phyloP scores from a whole-genome alignment of 2,329 filamentous ascomycete genomes.

The Aspergillus awamori region DNA sequence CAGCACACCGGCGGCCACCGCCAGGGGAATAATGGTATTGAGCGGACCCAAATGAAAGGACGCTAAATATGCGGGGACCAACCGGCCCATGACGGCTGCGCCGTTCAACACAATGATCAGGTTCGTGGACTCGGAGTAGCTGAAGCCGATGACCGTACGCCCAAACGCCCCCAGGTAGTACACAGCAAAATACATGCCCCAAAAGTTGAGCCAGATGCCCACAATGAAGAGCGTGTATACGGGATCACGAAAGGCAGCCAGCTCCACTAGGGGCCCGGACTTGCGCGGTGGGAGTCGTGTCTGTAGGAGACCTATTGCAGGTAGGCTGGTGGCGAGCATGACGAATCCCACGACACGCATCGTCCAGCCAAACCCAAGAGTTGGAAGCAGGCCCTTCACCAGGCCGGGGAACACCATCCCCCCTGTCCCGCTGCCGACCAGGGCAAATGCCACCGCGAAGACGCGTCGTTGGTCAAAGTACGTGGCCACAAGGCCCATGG shows the following conservation, averaged over 20 bases:
- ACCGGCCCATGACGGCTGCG: neutral
- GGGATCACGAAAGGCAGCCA: slow-evolving; percentile 16
- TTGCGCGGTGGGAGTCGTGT: slow-evolving; percentile 14
- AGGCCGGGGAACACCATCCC: slow-evolving; percentile 7
- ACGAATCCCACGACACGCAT: slow-evolving; percentile 46
- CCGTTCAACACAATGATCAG: slow-evolving; percentile 3
- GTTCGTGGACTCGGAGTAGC: slow-evolving; percentile 3
- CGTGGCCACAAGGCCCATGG: slow-evolving; percentile 15
- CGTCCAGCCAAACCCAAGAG: slow-evolving; percentile 31
- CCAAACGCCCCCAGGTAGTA: slow-evolving; percentile 1
- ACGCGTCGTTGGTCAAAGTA: slow-evolving; percentile 17
- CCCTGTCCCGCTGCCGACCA: slow-evolving; percentile 4
- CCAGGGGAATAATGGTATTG: neutral
- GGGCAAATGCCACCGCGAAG: slow-evolving; percentile 2
- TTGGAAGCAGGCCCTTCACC: neutral
- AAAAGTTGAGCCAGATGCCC: slow-evolving; percentile 23
- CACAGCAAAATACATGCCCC: slow-evolving; percentile 18
- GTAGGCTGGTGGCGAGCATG: slow-evolving; percentile 19
- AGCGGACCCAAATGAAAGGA: slow-evolving; percentile 3
- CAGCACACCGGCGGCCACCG: neutral
- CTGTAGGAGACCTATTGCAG: slow-evolving; percentile 10
- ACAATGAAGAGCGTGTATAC: slow-evolving; percentile 44
- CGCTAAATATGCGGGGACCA: slow-evolving; percentile 4
- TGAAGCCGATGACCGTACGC: slow-evolving; percentile 1
- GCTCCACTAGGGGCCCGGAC: slow-evolving; percentile 15